phyloP scores from a whole-genome alignment of 352 stramenopile species.

The Phytophthora tubulina region DNA sequence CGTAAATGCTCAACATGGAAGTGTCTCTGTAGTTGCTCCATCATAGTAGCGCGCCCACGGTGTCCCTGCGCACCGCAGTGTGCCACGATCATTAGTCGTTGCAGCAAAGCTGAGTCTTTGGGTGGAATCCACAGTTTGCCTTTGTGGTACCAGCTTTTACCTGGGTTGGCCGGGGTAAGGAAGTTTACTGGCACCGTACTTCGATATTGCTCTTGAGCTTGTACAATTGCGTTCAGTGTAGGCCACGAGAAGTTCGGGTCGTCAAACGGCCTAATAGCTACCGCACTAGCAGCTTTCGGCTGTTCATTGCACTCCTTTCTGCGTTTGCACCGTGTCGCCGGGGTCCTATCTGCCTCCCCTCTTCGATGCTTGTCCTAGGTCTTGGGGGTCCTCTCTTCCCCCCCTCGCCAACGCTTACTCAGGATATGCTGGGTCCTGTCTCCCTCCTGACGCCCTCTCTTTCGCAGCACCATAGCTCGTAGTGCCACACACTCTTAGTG shows the following conservation, averaged over 20 bases:
- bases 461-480: slow-evolving; percentile 1
- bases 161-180: background rate
- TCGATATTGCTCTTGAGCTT: background rate
- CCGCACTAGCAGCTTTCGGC: background rate
- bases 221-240: slow-evolving; percentile 5
- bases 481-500: background rate
- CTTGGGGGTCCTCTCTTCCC: slow-evolving; percentile 11
- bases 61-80: slow-evolving; percentile 14
- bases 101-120: background rate
- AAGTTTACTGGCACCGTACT: background rate
- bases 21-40: background rate
- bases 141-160: slow-evolving; percentile 2
- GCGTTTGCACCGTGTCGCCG: background rate
- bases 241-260: slow-evolving; percentile 6
- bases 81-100: background rate
- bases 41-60: slow-evolving; percentile 4
- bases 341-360: slow-evolving; percentile 21
- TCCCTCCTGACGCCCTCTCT: slow-evolving; percentile 3
- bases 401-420: slow-evolving; percentile 2
- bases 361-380: background rate
- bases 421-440: slow-evolving; percentile 4
- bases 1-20: slow-evolving; percentile 6
- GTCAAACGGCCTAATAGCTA: slow-evolving; percentile 3
- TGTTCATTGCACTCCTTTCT: background rate
- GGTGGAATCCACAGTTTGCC: background rate